Conservation (phyloP, 2,329 filamentous ascomycete species). For the Fusarium decemcellulare region DNA sequence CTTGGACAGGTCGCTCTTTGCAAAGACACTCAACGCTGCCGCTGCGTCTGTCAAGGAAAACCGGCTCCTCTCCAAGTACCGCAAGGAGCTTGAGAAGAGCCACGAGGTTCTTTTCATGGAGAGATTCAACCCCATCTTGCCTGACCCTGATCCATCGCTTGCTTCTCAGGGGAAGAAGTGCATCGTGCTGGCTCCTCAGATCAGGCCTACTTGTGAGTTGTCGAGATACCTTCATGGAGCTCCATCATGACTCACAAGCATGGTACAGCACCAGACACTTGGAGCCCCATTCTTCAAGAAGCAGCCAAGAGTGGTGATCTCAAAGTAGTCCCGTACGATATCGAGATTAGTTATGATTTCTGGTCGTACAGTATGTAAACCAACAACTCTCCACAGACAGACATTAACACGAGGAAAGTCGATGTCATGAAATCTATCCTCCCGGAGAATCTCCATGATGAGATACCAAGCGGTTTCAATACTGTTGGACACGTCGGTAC, state of each 20-base stretch:
- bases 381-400: not conserved
- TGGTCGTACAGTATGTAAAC: conserved; percentile 81
- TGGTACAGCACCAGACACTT: conserved; percentile 72
- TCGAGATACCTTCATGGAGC: not conserved
- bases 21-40: conserved; percentile 80
- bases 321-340: conserved; percentile 79
- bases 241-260: conserved; percentile 13
- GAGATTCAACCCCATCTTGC: conserved; percentile 73
- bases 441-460: conserved; percentile 83
- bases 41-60: conserved; percentile 84
- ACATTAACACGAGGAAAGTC: conserved; percentile 60
- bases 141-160: conserved; percentile 71
- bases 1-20: conserved; percentile 88
- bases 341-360: conserved; percentile 85
- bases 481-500: conserved; percentile 88
- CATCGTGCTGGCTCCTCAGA: conserved; percentile 69
- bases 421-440: conserved; percentile 89
- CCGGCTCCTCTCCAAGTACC: conserved; percentile 80
- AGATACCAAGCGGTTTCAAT: conserved; percentile 89
- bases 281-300: conserved; percentile 78
- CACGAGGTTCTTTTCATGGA: conserved; percentile 77
- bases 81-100: conserved; percentile 75
- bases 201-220: conserved; percentile 66
- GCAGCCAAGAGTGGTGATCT: conserved; percentile 79
- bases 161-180: conserved; percentile 72